phyloP scores from a whole-genome alignment of 2,329 filamentous ascomycete genomes.

The Coniochaeta sp. region DNA sequence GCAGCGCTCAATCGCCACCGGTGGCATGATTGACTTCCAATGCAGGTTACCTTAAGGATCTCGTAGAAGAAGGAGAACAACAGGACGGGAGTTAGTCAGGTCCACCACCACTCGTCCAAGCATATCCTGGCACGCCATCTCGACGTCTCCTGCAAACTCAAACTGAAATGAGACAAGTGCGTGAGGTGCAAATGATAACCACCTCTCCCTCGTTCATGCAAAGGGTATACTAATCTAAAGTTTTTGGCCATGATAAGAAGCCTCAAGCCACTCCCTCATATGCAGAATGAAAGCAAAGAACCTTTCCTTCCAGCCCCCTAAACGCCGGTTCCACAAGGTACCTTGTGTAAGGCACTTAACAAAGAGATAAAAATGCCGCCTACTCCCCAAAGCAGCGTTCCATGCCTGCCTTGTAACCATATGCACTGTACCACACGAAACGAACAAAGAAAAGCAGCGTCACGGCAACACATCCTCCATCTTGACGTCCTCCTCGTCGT shows the following conservation, averaged over 20 bases:
- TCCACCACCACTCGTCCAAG: neutral
- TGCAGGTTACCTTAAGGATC: no score
- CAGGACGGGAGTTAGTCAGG: no score
- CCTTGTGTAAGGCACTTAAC: no score
- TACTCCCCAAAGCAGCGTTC: neutral
- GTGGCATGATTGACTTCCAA: no score
- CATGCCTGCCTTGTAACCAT: neutral
- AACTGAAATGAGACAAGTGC: neutral
- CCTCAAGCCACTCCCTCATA: slow-evolving; percentile 3
- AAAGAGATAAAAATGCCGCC: neutral
- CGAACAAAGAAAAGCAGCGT: neutral
- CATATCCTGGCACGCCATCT: neutral
- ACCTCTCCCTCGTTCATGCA: slow-evolving; percentile 4
- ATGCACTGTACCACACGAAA: neutral
- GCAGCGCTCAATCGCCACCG: neutral
- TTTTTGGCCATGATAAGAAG: slow-evolving; percentile 4
- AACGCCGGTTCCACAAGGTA: slow-evolving; percentile 2
- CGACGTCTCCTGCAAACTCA: neutral
- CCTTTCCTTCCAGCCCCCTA: slow-evolving; percentile 8
- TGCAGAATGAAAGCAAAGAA: slow-evolving; percentile 8
- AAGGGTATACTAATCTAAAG: slow-evolving; percentile 21
- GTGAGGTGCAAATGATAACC: neutral
- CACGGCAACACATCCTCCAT: slow-evolving; percentile 64
- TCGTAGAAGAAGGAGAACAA: no score
- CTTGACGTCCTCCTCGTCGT: slow-evolving; percentile 59